Conservation (phyloP, 371 early-diverging fungal species). For the Gilbertella persicaria region DNA sequence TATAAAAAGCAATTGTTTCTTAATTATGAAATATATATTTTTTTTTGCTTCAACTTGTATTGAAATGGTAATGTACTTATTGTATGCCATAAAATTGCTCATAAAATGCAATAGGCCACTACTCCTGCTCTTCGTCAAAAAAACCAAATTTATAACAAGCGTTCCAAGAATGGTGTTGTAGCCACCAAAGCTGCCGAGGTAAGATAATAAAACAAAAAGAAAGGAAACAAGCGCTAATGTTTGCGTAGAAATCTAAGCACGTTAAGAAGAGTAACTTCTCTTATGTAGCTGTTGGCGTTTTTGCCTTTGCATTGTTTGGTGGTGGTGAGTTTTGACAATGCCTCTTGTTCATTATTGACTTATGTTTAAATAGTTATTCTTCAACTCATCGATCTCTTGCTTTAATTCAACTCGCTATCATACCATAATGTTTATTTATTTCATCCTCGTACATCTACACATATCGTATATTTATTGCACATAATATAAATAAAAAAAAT, state of each 20-base stretch:
- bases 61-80: neutral
- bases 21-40: no score
- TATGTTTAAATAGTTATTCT: conserved; percentile 8
- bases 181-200: conserved; percentile 24
- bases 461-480: no score
- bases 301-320: conserved; percentile 26
- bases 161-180: conserved; percentile 17
- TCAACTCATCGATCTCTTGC: conserved; percentile 16
- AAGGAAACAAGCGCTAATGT: neutral
- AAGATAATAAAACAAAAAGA: neutral
- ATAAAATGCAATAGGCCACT: conserved; percentile 21
- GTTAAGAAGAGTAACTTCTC: conserved; percentile 13
- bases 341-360: neutral
- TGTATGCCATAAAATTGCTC: neutral
- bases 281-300: conserved; percentile 20
- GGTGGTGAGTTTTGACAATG: conserved; percentile 28
- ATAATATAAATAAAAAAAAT: neutral
- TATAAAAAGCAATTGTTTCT: neutral
- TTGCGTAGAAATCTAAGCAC: conserved; percentile 8
- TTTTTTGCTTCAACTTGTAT: neutral
- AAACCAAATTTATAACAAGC: conserved; percentile 29
- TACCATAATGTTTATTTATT: neutral
- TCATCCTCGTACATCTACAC: neutral
- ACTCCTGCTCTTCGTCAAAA: conserved; percentile 31
- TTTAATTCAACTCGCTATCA: conserved; percentile 3